Percentiles rank a stretch among this genome's conserved stretches.
These are phyloP conservation scores for Mitragyna speciosa DNA, from an alignment of 257 asterid species.

Conservation along the genomic window DNA sequence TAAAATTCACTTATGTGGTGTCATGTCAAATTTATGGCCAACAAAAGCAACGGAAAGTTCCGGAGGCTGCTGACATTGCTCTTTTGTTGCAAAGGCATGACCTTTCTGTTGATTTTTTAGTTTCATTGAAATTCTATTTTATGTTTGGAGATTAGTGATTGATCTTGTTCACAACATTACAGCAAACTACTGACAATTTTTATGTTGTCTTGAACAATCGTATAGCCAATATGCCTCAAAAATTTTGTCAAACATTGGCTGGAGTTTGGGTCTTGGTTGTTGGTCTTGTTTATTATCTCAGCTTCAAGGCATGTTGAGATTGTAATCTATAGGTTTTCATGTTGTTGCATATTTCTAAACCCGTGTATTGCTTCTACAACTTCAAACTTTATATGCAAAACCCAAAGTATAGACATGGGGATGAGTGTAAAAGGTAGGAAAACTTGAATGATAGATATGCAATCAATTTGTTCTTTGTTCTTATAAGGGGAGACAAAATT, in stretches of 20 bases:
- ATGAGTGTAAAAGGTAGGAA: neutral
- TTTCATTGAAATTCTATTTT: neutral
- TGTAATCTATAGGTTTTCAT: neutral
- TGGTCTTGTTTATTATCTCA: neutral
- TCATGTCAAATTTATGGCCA: constrained; percentile 99
- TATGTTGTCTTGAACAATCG: neutral
- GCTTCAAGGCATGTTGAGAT: neutral
- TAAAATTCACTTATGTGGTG: constrained; percentile 86
- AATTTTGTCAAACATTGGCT: too few relatives aligned
- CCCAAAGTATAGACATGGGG: neutral
- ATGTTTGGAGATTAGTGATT: too few relatives aligned
- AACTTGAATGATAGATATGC: neutral
- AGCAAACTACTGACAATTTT: neutral
- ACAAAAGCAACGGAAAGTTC: constrained; percentile 89
- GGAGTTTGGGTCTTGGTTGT: neutral
- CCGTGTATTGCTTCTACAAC: neutral
- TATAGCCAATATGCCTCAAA: neutral
- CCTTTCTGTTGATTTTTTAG: neutral
- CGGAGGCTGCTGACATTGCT: constrained; percentile 95
- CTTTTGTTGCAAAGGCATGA: constrained; percentile 80
- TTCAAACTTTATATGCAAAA: neutral
- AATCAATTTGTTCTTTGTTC: neutral
- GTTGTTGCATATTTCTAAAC: neutral
- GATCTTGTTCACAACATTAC: neutral
- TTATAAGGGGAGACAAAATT: neutral